phyloP scores from a whole-genome alignment of 306 rosid species.

The Betula pendula region DNA sequence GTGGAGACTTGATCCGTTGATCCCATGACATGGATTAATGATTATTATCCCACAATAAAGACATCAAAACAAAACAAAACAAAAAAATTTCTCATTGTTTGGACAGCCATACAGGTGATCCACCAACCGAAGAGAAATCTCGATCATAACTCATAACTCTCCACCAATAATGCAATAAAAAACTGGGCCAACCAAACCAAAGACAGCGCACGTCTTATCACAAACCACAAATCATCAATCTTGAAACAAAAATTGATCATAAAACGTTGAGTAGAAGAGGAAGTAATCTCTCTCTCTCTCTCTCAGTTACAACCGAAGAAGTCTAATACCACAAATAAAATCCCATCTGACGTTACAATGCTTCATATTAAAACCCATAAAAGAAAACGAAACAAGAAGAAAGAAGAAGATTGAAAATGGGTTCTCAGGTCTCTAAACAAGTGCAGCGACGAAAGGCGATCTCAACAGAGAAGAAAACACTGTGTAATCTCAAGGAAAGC shows the following conservation, averaged over 20 bases:
- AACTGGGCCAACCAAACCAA: conserved; percentile 4
- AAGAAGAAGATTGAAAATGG: conserved; percentile 44
- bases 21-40: too few relatives aligned
- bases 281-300: background rate
- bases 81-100: too few relatives aligned
- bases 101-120: conserved; percentile 49
- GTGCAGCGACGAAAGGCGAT: conserved; percentile 52
- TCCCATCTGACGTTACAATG: conserved; percentile 33
- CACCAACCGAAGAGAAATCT: conserved; percentile 29
- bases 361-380: conserved; percentile 16
- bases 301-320: background rate
- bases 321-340: background rate
- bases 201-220: background rate
- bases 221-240: background rate
- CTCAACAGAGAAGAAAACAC: conserved; percentile 44
- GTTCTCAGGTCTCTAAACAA: conserved; percentile 60
- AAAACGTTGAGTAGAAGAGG: background rate
- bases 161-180: conserved; percentile 46
- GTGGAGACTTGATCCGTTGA: too few relatives aligned
- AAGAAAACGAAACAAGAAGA: background rate
- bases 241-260: background rate
- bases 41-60: too few relatives aligned
- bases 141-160: conserved; percentile 30
- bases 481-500: conserved; percentile 39
- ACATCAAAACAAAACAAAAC: too few relatives aligned